Percentiles rank a stretch among this genome's conserved stretches.
Conservation (phyloP, 331 rosid genomes). For the Stylosanthes scabra region DNA sequence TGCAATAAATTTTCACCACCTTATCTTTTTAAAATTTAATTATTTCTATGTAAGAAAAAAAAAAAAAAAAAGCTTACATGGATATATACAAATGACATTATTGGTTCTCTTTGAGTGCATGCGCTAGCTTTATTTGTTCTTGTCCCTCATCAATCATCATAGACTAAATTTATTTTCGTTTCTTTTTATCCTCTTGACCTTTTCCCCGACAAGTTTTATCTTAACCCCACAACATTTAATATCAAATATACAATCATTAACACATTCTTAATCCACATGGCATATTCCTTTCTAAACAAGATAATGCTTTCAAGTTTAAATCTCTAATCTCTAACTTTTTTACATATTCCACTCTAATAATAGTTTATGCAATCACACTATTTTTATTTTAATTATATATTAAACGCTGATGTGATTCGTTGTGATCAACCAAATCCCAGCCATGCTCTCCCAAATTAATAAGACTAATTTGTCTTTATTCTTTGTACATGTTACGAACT, state of each 20-base stretch:
- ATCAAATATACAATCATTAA: not conserved
- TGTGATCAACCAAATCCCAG: not conserved
- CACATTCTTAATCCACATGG: not conserved
- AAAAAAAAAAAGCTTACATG: no score
- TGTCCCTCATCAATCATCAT: not conserved
- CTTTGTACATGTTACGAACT: no score
- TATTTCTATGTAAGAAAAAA: no score
- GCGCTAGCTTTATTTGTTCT: not conserved
- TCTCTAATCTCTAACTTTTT: not conserved
- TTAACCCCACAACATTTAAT: not conserved
- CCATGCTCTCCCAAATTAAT: not conserved
- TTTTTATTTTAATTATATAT: not conserved
- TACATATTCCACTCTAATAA: not conserved
- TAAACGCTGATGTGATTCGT: not conserved
- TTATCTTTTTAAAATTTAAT: not conserved
- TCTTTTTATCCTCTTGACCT: not conserved
- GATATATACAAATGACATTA: no score
- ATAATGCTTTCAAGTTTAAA: not conserved
- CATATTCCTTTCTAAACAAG: slow-evolving; percentile 1
- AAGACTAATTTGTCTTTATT: no score
- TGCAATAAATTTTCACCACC: not conserved
- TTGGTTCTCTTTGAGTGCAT: not conserved
- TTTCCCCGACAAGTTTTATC: not conserved
- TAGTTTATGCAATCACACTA: not conserved
- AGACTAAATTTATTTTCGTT: not conserved